Evolutionary conservation across 345 rosid genomes (phyloP).

Genomic region (Lumnitzera littorea): DNA sequence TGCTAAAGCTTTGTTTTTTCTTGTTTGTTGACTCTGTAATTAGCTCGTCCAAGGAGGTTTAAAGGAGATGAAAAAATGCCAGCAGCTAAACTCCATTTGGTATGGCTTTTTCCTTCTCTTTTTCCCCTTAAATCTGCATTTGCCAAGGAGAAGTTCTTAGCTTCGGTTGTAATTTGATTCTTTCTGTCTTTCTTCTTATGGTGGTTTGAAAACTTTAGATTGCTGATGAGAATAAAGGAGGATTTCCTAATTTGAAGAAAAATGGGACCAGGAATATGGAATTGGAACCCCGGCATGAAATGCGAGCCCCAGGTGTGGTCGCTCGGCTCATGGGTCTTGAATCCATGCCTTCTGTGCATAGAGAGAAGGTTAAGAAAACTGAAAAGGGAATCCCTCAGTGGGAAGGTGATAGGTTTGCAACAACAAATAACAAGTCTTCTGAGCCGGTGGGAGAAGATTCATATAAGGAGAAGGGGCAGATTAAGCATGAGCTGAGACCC

Average conservation of each 20-base stretch:
- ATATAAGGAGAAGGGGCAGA: conserved; percentile 23
- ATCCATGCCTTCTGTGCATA: conserved; percentile 50
- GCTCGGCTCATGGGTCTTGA: conserved; percentile 98
- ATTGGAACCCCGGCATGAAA: conserved; percentile 41
- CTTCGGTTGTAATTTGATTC: conserved; percentile 2
- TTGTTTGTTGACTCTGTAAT: too few species aligned
- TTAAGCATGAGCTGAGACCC: conserved; percentile 54
- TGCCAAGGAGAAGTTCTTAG: not conserved
- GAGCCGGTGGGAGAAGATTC: conserved; percentile 21
- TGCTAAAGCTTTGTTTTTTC: too few species aligned
- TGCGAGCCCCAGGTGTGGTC: conserved; percentile 59
- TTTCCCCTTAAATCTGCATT: not conserved
- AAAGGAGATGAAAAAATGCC: conserved; percentile 86
- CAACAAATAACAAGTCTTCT: not conserved
- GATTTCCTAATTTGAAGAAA: conserved; percentile 50
- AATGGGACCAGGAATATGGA: conserved; percentile 22
- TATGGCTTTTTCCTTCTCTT: conserved; percentile 11
- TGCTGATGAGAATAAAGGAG: conserved; percentile 73
- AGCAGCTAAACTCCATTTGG: conserved; percentile 62
- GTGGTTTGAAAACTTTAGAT: conserved; percentile 33
- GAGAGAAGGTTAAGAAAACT: conserved; percentile 52
- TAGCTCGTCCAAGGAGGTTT: conserved; percentile 34
- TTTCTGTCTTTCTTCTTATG: conserved; percentile 6
- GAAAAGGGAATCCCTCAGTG: conserved; percentile 20
- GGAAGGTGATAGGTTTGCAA: conserved; percentile 19